phyloP scores from a whole-genome alignment of 2,329 filamentous ascomycete species.

The Malbranchea zuffiana region DNA sequence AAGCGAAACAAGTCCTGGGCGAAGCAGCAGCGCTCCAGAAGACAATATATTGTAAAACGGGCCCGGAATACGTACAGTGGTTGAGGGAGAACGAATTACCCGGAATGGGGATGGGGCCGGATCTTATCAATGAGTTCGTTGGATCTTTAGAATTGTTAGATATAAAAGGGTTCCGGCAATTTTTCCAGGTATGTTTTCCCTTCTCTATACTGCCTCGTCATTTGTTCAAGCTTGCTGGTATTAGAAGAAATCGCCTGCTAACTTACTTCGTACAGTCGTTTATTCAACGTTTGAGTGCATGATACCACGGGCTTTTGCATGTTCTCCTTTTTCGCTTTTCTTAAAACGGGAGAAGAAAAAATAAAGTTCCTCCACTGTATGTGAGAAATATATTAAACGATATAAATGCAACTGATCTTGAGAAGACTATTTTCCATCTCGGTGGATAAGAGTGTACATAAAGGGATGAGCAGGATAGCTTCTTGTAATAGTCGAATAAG shows the following conservation, averaged over 20 bases:
- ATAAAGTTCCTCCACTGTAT: too few species aligned
- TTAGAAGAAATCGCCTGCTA: slow-evolving; percentile 1
- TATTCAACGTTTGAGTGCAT: slow-evolving; percentile 37
- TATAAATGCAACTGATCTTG: too few species aligned
- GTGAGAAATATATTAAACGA: too few species aligned
- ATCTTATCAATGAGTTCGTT: slow-evolving; percentile 39
- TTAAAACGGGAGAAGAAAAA: too few species aligned
- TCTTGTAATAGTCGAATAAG: too few species aligned
- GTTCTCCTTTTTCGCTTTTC: too few species aligned
- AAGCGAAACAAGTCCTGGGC: slow-evolving; percentile 74
- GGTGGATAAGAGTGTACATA: too few species aligned
- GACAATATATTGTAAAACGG: slow-evolving; percentile 81
- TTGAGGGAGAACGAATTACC: slow-evolving; percentile 36
- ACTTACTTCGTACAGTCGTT: slow-evolving; percentile 24
- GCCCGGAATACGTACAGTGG: slow-evolving; percentile 59
- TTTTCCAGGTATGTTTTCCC: slow-evolving; percentile 34
- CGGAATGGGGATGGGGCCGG: slow-evolving; percentile 38
- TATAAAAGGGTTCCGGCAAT: slow-evolving; percentile 37
- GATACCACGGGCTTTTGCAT: slow-evolving; percentile 16
- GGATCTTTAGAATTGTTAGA: slow-evolving; percentile 36
- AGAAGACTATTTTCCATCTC: too few species aligned
- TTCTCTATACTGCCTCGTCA: background rate
- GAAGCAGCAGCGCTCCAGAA: slow-evolving; percentile 84
- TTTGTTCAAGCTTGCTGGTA: background rate
- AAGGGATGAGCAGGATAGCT: too few species aligned